A percentile compares a stretch with the other conserved stretches of the same genome.
These are phyloP conservation scores for Hygrophorus russula DNA, from an alignment of 768 basidiomycete species.

Conservation along the genomic window DNA sequence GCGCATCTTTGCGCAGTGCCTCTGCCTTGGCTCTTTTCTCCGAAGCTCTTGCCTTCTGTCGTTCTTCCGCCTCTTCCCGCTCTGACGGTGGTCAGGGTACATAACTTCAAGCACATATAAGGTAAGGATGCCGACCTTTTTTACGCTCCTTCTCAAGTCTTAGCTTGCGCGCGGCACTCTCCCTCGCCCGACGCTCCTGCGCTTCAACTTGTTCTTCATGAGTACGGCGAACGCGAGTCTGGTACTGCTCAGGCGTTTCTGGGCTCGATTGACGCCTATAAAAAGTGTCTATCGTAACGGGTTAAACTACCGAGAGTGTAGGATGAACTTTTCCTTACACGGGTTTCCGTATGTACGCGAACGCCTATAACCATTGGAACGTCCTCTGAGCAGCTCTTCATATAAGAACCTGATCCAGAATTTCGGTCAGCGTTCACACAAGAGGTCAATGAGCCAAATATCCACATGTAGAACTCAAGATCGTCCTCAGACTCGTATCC, in stretches of 20 bases:
- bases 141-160: conserved; percentile 35
- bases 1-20: conserved; percentile 36
- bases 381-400: conserved; percentile 31
- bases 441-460: conserved; percentile 1
- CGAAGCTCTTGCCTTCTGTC: conserved; percentile 43
- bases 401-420: conserved; percentile 31
- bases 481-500: conserved; percentile 18
- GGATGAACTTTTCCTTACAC: conserved; percentile 17
- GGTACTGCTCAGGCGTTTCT: conserved; percentile 43
- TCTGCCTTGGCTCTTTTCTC: conserved; percentile 47
- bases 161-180: conserved; percentile 38
- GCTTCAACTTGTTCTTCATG: conserved; percentile 47
- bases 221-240: conserved; percentile 34
- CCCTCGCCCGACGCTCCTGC: conserved; percentile 37
- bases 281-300: background rate
- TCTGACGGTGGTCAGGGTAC: conserved; percentile 23
- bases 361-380: conserved; percentile 13
- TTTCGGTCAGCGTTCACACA: conserved; percentile 3
- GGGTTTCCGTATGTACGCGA: conserved; percentile 10
- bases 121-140: conserved; percentile 25
- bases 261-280: conserved; percentile 10
- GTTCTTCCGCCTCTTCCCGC: conserved; percentile 42
- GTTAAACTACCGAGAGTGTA: background rate
- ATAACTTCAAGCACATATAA: background rate
- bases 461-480: conserved; percentile 32